Conservation (phyloP, 352 stramenopile genomes). For the Phytopythium ostracodes region DNA sequence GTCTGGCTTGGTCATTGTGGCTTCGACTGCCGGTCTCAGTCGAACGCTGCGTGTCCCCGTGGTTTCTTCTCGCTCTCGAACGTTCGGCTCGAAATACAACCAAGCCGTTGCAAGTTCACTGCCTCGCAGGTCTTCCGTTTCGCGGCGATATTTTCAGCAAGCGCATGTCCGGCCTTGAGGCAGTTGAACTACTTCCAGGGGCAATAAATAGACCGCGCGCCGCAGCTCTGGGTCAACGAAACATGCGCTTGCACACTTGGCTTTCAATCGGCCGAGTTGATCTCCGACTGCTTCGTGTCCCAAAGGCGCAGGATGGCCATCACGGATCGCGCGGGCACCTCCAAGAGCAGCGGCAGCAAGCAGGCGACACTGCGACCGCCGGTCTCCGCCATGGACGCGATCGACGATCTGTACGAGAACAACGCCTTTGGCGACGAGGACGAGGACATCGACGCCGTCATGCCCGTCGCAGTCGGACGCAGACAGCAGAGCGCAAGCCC, state of each 20-base stretch:
- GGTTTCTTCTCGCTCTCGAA: too few relatives aligned
- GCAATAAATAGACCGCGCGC: background rate
- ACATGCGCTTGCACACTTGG: background rate
- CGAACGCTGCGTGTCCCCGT: too few relatives aligned
- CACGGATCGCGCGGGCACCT: background rate
- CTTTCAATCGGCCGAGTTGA: background rate
- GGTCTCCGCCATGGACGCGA: constrained; percentile 32
- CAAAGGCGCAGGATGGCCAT: constrained; percentile 1
- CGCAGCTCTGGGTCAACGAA: background rate
- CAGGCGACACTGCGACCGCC: constrained; percentile 17
- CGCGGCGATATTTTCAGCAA: background rate
- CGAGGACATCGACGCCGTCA: constrained; percentile 13
- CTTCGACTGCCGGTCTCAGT: too few relatives aligned
- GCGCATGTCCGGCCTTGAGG: background rate
- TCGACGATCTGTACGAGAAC: constrained; percentile 78
- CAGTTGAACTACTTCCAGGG: background rate
- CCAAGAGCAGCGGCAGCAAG: constrained; percentile 13
- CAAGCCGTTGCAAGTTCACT: background rate
- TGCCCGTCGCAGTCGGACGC: constrained; percentile 6
- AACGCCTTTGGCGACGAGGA: constrained; percentile 69
- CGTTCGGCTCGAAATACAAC: background rate
- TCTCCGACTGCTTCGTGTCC: too few relatives aligned
- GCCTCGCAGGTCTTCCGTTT: constrained; percentile 3
- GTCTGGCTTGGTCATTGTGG: too few relatives aligned
- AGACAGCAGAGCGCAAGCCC: constrained; percentile 8